Base-by-base conservation (phyloP, 192 early-diverging fungal species). In the Backusella psychrophila region DNA sequence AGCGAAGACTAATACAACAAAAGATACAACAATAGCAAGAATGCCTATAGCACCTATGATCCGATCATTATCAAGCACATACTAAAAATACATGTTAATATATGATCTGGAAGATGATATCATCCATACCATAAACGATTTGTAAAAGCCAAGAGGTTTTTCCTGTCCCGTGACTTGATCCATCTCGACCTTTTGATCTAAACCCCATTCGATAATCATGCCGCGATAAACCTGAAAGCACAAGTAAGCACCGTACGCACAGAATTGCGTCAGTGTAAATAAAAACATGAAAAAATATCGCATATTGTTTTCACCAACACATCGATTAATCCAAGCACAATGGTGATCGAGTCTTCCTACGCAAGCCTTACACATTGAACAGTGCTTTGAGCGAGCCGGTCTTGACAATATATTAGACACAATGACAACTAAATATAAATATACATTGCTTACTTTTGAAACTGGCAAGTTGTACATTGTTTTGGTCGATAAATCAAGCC, bases 311-410 rank as follows among this genome's bases (percentile, higher is more conserved):
- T 84, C 77, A 23, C 88, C 87, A 26, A 88, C 85, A 67, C 88
- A 89, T 34, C 81, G 80, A 65, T 87, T 87, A 63, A 89, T 79
- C 87, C 87, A 89, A 0, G 82, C 80, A 82, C 88, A 89, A 41
- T 89, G 87, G 23, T 89, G 87, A 66, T 89, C 87, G 9, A 73
- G 76, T 63, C 80, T 59, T 2, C 81, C 81, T 19, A 89, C 80
- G 72, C 87, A 89, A 38, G 80, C 81, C 21, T 89, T 84, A 74
- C 87, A 89, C 71, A 87, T 66, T 14, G 87, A 87, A 67, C 87
- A 89, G 69, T 89, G 87, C 49, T 89, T 89, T 11, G 87, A 89
- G 5, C 87, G 74, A 41, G 87, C 87, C 35, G 87, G 87, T 71
- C 85, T 88, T 71, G 53, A 11, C 23, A n/a, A n/a, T 49, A 19